Evolutionary conservation across 2,329 filamentous ascomycete species (phyloP).

Genomic region (Corniculantispora saksenae): DNA sequence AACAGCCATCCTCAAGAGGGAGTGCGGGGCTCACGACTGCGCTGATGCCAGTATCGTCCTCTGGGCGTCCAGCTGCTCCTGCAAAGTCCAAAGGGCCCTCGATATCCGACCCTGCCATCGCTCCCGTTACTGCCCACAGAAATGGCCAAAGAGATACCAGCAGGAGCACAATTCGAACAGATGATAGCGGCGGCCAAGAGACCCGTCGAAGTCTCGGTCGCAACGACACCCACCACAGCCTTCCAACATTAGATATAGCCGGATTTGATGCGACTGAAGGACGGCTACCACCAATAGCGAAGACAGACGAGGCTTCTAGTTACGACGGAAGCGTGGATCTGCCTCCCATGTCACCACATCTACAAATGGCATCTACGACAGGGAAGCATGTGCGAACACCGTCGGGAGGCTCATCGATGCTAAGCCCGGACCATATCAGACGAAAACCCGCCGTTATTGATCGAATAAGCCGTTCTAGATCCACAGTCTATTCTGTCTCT

Average conservation of each 20-base stretch:
- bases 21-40: constrained; percentile 45
- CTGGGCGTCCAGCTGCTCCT: constrained; percentile 37
- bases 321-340: constrained; percentile 47
- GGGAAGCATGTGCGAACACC: constrained; percentile 35
- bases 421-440: constrained; percentile 40
- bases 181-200: constrained; percentile 44
- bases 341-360: constrained; percentile 29
- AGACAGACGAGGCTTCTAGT: constrained; percentile 46
- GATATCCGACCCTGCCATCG: constrained; percentile 45
- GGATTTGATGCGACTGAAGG: constrained; percentile 42
- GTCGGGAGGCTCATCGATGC: constrained; percentile 37
- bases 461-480: constrained; percentile 52
- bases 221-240: constrained; percentile 41
- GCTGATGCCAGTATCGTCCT: constrained; percentile 43
- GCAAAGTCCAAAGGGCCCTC: constrained; percentile 45
- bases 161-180: constrained; percentile 43
- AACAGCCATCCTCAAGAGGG: constrained; percentile 45
- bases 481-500: constrained; percentile 47
- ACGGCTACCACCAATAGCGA: constrained; percentile 35
- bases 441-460: constrained; percentile 55
- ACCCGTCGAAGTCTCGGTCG: constrained; percentile 45
- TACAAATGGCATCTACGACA: constrained; percentile 35
- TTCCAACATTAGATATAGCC: constrained; percentile 37
- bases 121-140: constrained; percentile 52
- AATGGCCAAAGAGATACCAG: constrained; percentile 52